A percentile compares a stretch with the other conserved stretches of the same genome.
Conservation (phyloP, 2,329 filamentous ascomycete species). For the Calonectria naviculata region DNA sequence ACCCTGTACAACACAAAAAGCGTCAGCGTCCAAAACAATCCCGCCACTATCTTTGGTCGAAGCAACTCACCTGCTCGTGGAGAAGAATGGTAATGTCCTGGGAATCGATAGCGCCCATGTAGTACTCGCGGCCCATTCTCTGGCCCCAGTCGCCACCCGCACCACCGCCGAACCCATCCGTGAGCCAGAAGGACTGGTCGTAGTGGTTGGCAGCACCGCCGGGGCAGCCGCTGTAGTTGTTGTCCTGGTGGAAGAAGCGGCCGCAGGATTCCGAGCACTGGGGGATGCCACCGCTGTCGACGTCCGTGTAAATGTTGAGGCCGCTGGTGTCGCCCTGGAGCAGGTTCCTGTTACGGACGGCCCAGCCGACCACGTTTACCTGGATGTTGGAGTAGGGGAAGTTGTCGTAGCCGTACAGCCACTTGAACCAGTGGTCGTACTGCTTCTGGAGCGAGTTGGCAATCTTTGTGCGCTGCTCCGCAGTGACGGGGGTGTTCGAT, state of each 20-base stretch:
- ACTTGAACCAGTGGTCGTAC: slow-evolving; percentile 55
- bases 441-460: slow-evolving; percentile 47
- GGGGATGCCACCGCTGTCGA: slow-evolving; percentile 51
- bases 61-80: slow-evolving; percentile 49
- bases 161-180: slow-evolving; percentile 55
- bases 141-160: slow-evolving; percentile 61
- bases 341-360: slow-evolving; percentile 50
- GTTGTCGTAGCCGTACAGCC: slow-evolving; percentile 55
- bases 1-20: slow-evolving; percentile 32
- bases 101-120: slow-evolving; percentile 49
- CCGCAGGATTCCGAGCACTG: slow-evolving; percentile 54
- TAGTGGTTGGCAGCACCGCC: slow-evolving; percentile 51
- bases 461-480: slow-evolving; percentile 50
- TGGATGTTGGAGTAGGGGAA: slow-evolving; percentile 55
- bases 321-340: slow-evolving; percentile 50
- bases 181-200: slow-evolving; percentile 60
- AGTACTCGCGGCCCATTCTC: slow-evolving; percentile 55
- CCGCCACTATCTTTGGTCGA: background rate
- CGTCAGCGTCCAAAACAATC: background rate
- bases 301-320: slow-evolving; percentile 55
- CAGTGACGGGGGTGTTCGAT: slow-evolving; percentile 48
- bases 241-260: slow-evolving; percentile 56
- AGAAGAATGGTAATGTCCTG: slow-evolving; percentile 56
- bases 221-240: slow-evolving; percentile 53
- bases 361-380: slow-evolving; percentile 55